Conservation (phyloP, 768 basidiomycete genomes). For the Fistulinella prunicolor region DNA sequence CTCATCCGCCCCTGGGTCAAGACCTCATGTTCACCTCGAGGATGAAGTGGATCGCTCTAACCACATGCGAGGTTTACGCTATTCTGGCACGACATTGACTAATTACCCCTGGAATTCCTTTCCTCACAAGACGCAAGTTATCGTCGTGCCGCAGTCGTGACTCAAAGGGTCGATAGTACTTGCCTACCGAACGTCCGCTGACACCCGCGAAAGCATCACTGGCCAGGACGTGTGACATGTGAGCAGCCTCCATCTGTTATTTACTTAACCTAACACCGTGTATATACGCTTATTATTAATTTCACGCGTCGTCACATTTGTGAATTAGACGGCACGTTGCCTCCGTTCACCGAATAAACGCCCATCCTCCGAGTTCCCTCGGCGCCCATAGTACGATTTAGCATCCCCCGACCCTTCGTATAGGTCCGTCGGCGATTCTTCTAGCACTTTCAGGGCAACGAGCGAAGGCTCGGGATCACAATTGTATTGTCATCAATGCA, state of each 20-base stretch:
- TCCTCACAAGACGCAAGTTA: too few relatives aligned
- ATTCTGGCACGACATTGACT: not conserved
- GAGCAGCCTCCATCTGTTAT: too few relatives aligned
- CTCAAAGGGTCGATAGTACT: not conserved
- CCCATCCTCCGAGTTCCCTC: slow-evolving; percentile 4
- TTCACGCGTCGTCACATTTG: not conserved
- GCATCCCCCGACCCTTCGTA: slow-evolving; percentile 2
- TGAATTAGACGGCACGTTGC: slow-evolving; percentile 6
- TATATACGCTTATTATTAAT: too few relatives aligned
- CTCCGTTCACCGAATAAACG: slow-evolving; percentile 4
- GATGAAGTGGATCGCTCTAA: slow-evolving; percentile 15
- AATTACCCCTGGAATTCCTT: slow-evolving; percentile 1
- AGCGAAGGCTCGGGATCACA: not conserved
- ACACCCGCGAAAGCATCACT: too few relatives aligned
- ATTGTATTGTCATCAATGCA: not conserved
- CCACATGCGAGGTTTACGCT: slow-evolving; percentile 16
- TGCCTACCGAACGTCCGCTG: too few relatives aligned
- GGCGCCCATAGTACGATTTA: not conserved
- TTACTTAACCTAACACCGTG: too few relatives aligned
- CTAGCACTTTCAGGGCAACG: not conserved
- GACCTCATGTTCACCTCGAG: slow-evolving; percentile 27
- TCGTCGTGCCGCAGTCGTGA: not conserved
- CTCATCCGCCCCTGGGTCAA: slow-evolving; percentile 6
- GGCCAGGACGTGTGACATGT: too few relatives aligned
- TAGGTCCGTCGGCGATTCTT: not conserved